Base-by-base conservation (phyloP, 2,329 filamentous ascomycete genomes). In the Ophiostoma perfectum region DNA sequence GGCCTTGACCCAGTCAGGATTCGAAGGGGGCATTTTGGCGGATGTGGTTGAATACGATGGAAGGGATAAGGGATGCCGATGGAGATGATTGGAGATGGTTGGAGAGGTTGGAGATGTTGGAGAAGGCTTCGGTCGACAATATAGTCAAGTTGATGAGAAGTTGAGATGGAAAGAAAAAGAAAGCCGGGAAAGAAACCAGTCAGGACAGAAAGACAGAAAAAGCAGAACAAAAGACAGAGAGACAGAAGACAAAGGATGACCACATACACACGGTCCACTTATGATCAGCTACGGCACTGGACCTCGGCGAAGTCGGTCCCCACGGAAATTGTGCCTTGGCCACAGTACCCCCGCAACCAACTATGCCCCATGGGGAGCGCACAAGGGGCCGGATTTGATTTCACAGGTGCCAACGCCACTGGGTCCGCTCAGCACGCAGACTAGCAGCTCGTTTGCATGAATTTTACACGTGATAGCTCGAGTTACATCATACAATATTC, bases 1-100 rank as follows among this genome's bases (percentile, higher is more conserved):
- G 73, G 77, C 76, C 67, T 72, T 70, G 70, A 73, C 72, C 72
- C 72, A 73, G 60, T 72, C 72, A 38, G 72, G 72, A 44, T 66
- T 70, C 60, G 60, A 16, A n/a, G 60, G 60, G 11, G 60, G 60
- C 60, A 63, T 63, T 38, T 38, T 39, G 49, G n/a, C 49, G 49
- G 49, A 16, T 47, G 45, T 5, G 45, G 45, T 5, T 55, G 49
- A 27, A 18, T 4, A 9, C 2, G 18, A 27, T 27, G 49, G 12
- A 18, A 27, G 16, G 18, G n/a, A 55, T 55, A 18, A 27, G 8
- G 42, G 27, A 27, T 27, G 27, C 27, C 27, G 27, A 27, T 27
- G 27, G 27, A 27, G 27, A 27, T 27, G 27, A 27, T 27, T 45
- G 42, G 14, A 45, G 42, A 45, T 45, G 42, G 49, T 27, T 12